Evolutionary conservation across 2,329 filamentous ascomycete genomes (phyloP).

Genomic region (Thelonectria olida): DNA sequence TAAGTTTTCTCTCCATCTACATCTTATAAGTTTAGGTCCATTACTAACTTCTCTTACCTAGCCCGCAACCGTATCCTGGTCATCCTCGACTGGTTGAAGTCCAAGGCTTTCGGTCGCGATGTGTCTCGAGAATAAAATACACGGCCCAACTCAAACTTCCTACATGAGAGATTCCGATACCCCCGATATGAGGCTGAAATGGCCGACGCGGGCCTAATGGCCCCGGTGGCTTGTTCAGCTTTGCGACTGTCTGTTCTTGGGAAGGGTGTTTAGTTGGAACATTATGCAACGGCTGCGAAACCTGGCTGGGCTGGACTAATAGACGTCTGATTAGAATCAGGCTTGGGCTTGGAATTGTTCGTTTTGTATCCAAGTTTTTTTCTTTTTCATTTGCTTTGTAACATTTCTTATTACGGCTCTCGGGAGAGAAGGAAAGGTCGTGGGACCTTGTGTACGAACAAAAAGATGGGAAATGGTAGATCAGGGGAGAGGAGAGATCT

Average conservation of each 20-base stretch:
- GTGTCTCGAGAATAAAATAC: slow-evolving; percentile 78
- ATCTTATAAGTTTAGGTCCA: neutral
- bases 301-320: slow-evolving; percentile 41
- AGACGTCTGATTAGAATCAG: slow-evolving; percentile 42
- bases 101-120: slow-evolving; percentile 94
- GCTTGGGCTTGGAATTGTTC: slow-evolving; percentile 37
- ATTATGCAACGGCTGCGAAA: slow-evolving; percentile 38
- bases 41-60: slow-evolving; percentile 48
- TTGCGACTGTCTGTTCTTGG: slow-evolving; percentile 37
- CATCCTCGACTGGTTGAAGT: slow-evolving; percentile 94
- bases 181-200: slow-evolving; percentile 32
- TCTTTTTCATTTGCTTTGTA: slow-evolving; percentile 28
- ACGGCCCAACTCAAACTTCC: slow-evolving; percentile 28
- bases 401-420: slow-evolving; percentile 32
- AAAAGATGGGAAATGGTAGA: slow-evolving; percentile 4
- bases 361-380: slow-evolving; percentile 34
- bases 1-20: slow-evolving; percentile 61
- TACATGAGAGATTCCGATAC: slow-evolving; percentile 38
- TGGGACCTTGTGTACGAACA: slow-evolving; percentile 31
- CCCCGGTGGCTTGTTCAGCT: slow-evolving; percentile 26
- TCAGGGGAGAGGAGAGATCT: neutral
- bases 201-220: slow-evolving; percentile 10
- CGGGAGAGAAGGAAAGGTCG: slow-evolving; percentile 26
- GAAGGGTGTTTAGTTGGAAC: slow-evolving; percentile 42
- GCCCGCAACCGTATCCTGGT: slow-evolving; percentile 95